Evolutionary conservation across 176 grass and related monocot species (phyloP), one percentile per base, ranked within the genome.

Genomic region (maize (Zea mays)): DNA sequence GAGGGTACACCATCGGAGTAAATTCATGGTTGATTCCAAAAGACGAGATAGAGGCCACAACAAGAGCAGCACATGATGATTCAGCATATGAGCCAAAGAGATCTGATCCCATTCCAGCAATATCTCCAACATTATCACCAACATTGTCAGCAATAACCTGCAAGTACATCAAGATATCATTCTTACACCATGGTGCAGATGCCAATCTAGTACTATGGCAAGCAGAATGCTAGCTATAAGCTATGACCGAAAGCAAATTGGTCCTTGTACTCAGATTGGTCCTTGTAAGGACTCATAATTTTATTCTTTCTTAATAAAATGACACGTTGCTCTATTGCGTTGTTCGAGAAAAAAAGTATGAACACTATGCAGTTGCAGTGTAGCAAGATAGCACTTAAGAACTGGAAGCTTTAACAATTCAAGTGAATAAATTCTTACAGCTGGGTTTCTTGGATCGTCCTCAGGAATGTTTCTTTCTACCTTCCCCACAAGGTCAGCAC

Each of bases 61-160:
- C 83, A 79, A 85, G 83, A 48, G 83, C 83, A 79, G 83, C 83
- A 45, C 83, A 85, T 16, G 83, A 79, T 0, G 83, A 85, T 79
- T 85, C 83, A 27, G 83, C 83, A 47, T 85, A 85, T 8, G 83
- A 85, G n/a, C 83, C 89, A 58, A 91, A 91, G 47, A 91, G 71
- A 79, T 91, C 89, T 34, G 89, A 82, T 48, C 89, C 89, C 85
- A 88, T 88, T 41, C 85, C 89, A 66, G 89, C 89, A 82, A 85
- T 88, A 75, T 91, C 89, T 46, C 89, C 89, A 61, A 91, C 89
- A 71, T 91, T 91, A 44, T 91, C 85, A 71, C 85, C 89, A 36
- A 91, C 89, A 72, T 91, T 91, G 17, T 91, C 89, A 0, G 85
- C 89, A 62, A 91, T 91, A 33, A 91, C 89, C 89, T 91, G 47